A percentile compares a stretch with the other conserved stretches of the same genome.
These are phyloP conservation scores for Annulohypoxylon nitens DNA, from an alignment of 495 filamentous ascomycete genomes.

Conservation along the genomic window DNA sequence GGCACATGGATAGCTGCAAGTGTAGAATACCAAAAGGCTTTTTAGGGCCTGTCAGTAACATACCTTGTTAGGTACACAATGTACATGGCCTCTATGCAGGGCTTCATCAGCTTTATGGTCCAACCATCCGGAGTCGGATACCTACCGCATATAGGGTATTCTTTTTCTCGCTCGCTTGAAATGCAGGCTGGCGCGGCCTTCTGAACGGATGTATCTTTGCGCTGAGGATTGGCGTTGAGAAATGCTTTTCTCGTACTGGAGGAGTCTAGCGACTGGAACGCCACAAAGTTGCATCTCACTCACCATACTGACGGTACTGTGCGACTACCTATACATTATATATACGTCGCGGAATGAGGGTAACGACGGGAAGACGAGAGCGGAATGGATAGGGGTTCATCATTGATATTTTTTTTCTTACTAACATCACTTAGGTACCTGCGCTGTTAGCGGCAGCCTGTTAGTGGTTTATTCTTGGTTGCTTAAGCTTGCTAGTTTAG, in stretches of 20 bases:
- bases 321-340: background rate
- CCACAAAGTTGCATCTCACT: slow-evolving; percentile 28
- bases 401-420: slow-evolving; percentile 11
- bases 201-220: slow-evolving; percentile 20
- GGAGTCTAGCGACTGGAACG: slow-evolving; percentile 26
- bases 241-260: slow-evolving; percentile 22
- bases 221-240: slow-evolving; percentile 27
- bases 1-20: slow-evolving; percentile 35
- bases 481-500: slow-evolving; percentile 26
- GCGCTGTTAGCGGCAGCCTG: background rate
- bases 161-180: slow-evolving; percentile 17
- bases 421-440: slow-evolving; percentile 3
- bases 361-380: slow-evolving; percentile 19
- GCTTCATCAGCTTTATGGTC: slow-evolving; percentile 33
- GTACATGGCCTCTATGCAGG: slow-evolving; percentile 32
- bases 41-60: slow-evolving; percentile 21
- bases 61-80: background rate
- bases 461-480: slow-evolving; percentile 22
- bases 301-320: slow-evolving; percentile 18
- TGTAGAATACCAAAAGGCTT: slow-evolving; percentile 7
- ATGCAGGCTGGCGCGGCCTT: background rate
- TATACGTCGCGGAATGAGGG: slow-evolving; percentile 23
- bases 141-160: slow-evolving; percentile 26
- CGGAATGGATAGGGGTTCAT: slow-evolving; percentile 15
- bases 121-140: slow-evolving; percentile 19